Evolutionary conservation across 306 rosid genomes (phyloP).

Genomic region (Corylus heterophylla): DNA sequence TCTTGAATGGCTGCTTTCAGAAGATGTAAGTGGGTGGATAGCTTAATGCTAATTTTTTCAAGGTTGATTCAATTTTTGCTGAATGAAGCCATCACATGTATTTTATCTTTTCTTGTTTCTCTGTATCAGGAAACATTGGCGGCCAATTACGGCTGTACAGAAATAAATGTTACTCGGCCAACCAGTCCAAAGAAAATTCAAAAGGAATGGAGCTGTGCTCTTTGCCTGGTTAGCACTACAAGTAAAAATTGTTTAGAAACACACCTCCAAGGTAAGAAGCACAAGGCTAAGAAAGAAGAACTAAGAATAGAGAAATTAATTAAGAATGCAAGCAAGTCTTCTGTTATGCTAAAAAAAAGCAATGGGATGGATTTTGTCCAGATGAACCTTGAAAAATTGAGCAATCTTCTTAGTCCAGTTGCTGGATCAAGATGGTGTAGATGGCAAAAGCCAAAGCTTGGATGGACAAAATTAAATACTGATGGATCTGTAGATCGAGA

Average conservation of each 20-base stretch:
- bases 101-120: slow-evolving; percentile 9
- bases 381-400: not conserved
- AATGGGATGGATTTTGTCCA: slow-evolving; percentile 42
- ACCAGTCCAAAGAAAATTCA: slow-evolving; percentile 39
- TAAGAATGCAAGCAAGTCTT: slow-evolving; percentile 9
- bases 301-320: slow-evolving; percentile 15
- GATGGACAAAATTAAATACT: slow-evolving; percentile 67
- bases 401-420: slow-evolving; percentile 33
- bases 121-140: slow-evolving; percentile 40
- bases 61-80: slow-evolving; percentile 8
- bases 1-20: not conserved
- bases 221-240: slow-evolving; percentile 50
- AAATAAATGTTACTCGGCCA: slow-evolving; percentile 16
- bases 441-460: slow-evolving; percentile 53
- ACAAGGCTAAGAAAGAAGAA: slow-evolving; percentile 35
- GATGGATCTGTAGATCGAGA: slow-evolving; percentile 52
- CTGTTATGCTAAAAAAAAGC: slow-evolving; percentile 20
- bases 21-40: not conserved
- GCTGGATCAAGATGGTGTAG: slow-evolving; percentile 40
- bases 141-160: slow-evolving; percentile 10
- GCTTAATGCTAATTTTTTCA: not conserved
- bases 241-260: slow-evolving; percentile 41
- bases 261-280: slow-evolving; percentile 59
- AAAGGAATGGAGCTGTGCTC: slow-evolving; percentile 67
- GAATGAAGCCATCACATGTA: slow-evolving; percentile 4